Evolutionary conservation across 257 asterid genomes (phyloP).

Genomic region (Penstemon davidsonii): DNA sequence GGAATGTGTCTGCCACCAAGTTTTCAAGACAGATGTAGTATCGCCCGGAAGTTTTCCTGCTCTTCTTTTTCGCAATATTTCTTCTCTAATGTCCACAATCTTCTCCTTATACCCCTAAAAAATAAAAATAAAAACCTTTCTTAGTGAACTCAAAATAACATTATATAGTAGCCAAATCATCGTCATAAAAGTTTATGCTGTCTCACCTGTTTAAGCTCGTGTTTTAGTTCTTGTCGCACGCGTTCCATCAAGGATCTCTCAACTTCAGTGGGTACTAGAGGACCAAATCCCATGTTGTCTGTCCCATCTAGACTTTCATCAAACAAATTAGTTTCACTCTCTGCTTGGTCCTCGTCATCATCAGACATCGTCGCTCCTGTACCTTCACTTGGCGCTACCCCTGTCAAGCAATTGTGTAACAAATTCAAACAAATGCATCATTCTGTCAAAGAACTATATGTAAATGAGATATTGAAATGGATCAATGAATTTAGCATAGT

Average conservation of each 20-base stretch:
- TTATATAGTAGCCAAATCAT: neutral
- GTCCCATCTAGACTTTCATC: conserved; percentile 81
- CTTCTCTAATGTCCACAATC: conserved; percentile 63
- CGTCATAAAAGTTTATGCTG: neutral
- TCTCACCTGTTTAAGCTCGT: conserved; percentile 91
- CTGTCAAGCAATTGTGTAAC: conserved; percentile 40
- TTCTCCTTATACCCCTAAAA: conserved; percentile 59
- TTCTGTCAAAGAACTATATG: too few species aligned
- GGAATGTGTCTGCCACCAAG: conserved; percentile 91
- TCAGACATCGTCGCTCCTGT: conserved; percentile 99
- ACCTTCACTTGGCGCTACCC: conserved; percentile 96
- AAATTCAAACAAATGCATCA: neutral
- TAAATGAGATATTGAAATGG: too few species aligned
- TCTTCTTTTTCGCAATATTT: conserved; percentile 68
- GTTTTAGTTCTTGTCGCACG: conserved; percentile 90
- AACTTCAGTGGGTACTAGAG: conserved; percentile 82
- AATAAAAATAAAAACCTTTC: conserved; percentile 7
- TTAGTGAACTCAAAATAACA: neutral
- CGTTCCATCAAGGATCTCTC: conserved; percentile 99
- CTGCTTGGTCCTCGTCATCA: conserved; percentile 90
- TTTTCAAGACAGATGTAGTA: conserved; percentile 67
- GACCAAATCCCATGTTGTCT: conserved; percentile 96
- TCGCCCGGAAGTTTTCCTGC: conserved; percentile 88
- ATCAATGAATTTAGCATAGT: too few species aligned
- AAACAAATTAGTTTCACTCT: conserved; percentile 79